Conservation (phyloP, 2,329 filamentous ascomycete species). For the Colletotrichum limetticola region DNA sequence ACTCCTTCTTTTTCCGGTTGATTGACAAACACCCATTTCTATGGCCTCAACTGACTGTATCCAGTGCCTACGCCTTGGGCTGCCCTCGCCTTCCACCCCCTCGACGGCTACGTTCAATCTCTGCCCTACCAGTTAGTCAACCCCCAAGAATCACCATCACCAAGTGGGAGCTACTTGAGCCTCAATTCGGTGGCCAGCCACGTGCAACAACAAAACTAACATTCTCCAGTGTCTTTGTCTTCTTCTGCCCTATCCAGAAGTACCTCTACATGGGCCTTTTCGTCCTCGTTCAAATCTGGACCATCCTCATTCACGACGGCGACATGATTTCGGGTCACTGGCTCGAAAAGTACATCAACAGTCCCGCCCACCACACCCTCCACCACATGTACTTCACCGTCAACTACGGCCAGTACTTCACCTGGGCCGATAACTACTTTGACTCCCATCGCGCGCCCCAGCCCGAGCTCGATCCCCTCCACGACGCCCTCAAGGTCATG, state of each 20-base stretch:
- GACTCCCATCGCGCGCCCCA: slow-evolving; percentile 55
- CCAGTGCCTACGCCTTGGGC: slow-evolving; percentile 58
- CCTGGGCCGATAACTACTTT: slow-evolving; percentile 57
- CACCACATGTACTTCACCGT: slow-evolving; percentile 62
- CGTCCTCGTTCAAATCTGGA: slow-evolving; percentile 58
- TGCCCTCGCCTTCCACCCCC: slow-evolving; percentile 58
- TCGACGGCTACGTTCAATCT: slow-evolving; percentile 58
- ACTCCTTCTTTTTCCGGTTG: background rate
- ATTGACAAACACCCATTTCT: background rate
- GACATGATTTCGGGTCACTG: slow-evolving; percentile 60
- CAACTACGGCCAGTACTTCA: slow-evolving; percentile 62
- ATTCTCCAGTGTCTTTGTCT: slow-evolving; percentile 51
- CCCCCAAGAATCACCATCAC: background rate
- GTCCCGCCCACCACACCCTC: slow-evolving; percentile 58
- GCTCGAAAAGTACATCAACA: slow-evolving; percentile 59
- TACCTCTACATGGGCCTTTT: slow-evolving; percentile 58
- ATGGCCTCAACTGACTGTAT: background rate
- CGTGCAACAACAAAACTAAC: slow-evolving; percentile 21
- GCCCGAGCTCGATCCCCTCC: slow-evolving; percentile 55
- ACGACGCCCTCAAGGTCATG: slow-evolving; percentile 56
- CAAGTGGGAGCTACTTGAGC: background rate
- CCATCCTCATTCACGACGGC: slow-evolving; percentile 60
- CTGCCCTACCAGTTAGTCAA: slow-evolving; percentile 56
- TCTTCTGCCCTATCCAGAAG: slow-evolving; percentile 57
- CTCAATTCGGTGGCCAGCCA: background rate